Evolutionary conservation across 2,329 filamentous ascomycete genomes (phyloP).

Genomic region (Macroventuria anomochaeta): DNA sequence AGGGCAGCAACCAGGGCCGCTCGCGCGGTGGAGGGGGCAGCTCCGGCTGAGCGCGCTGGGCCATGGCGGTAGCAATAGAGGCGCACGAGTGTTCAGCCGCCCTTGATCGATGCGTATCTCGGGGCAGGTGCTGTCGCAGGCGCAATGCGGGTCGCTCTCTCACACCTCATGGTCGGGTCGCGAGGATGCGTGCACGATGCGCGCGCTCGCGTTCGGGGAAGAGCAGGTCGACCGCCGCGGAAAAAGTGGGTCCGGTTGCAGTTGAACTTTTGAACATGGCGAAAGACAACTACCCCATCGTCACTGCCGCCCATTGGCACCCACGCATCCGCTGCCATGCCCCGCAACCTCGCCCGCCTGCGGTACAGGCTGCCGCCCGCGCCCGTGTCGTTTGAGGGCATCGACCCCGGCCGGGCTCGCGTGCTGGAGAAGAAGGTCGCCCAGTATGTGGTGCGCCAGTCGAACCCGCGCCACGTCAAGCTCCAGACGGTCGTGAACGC

Average conservation of each 20-base stretch:
- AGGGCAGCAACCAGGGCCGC: conserved; percentile 49
- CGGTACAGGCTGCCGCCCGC: conserved; percentile 30
- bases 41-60: conserved; percentile 9
- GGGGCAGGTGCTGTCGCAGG: neutral
- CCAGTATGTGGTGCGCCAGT: conserved; percentile 33
- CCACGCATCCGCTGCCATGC: conserved; percentile 32
- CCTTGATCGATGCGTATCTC: neutral
- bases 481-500: conserved; percentile 35
- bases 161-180: conserved; percentile 22
- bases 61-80: conserved; percentile 1
- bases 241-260: conserved; percentile 18
- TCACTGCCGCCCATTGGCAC: conserved; percentile 19
- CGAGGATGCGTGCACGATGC: too few species aligned
- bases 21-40: conserved; percentile 34
- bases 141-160: conserved; percentile 8
- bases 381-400: conserved; percentile 26
- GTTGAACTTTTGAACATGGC: conserved; percentile 12
- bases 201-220: neutral
- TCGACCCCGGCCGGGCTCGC: conserved; percentile 9
- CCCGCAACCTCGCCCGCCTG: conserved; percentile 38
- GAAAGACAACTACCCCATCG: conserved; percentile 2
- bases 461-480: conserved; percentile 32
- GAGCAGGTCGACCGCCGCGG: conserved; percentile 21
- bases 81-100: neutral
- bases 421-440: conserved; percentile 23